These are phyloP conservation scores for Nothopassalora personata DNA, from an alignment of 2,329 filamentous ascomycete species.

Conservation along the genomic window DNA sequence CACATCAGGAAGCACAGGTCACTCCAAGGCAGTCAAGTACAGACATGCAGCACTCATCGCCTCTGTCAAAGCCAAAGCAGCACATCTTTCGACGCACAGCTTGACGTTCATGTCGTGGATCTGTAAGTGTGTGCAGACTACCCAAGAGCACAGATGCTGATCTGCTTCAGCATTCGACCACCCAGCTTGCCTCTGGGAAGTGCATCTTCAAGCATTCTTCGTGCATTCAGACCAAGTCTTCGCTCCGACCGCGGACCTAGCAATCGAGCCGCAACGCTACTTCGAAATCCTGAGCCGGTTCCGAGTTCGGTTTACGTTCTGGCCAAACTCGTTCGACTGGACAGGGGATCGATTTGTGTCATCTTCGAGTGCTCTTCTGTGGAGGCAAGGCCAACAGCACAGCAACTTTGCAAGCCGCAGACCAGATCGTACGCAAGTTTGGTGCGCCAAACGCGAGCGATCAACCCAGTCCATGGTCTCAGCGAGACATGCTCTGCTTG, in stretches of 20 bases:
- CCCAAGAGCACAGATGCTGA: background rate
- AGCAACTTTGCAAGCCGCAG: constrained; percentile 13
- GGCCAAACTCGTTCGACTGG: constrained; percentile 38
- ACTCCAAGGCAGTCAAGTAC: constrained; percentile 22
- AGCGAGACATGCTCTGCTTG: constrained; percentile 24
- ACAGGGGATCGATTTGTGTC: constrained; percentile 8
- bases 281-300: constrained; percentile 38
- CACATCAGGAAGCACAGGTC: constrained; percentile 22
- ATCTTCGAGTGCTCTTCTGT: constrained; percentile 31
- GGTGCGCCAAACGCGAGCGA: constrained; percentile 14
- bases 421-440: constrained; percentile 9
- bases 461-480: constrained; percentile 21
- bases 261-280: constrained; percentile 39
- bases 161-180: constrained; percentile 52
- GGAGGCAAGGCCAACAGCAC: constrained; percentile 45
- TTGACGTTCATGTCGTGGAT: constrained; percentile 19
- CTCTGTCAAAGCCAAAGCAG: constrained; percentile 13
- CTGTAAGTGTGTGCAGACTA: background rate
- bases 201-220: constrained; percentile 47
- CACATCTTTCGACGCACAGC: constrained; percentile 5
- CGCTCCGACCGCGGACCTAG: constrained; percentile 39
- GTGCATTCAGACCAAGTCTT: constrained; percentile 44
- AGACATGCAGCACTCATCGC: constrained; percentile 14
- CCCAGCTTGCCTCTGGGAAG: constrained; percentile 48
- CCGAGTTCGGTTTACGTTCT: constrained; percentile 42